Evolutionary conservation across 2,329 filamentous ascomycete genomes (phyloP).

Genomic region (Phoma sp.): DNA sequence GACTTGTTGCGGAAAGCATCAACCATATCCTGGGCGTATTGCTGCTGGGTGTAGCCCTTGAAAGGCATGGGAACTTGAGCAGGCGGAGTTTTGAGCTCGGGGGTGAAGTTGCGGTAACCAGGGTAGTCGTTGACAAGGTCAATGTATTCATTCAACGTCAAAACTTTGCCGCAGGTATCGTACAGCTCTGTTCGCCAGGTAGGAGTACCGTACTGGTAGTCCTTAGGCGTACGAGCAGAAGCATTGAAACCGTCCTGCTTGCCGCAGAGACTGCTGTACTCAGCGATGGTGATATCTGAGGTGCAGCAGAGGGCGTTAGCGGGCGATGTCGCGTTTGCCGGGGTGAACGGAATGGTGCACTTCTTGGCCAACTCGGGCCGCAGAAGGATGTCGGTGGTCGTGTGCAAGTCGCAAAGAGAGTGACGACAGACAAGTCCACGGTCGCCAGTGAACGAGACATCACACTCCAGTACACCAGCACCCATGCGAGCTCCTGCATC

Average conservation of each 20-base stretch:
- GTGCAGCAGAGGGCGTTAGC: slow-evolving; percentile 30
- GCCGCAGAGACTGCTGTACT: slow-evolving; percentile 26
- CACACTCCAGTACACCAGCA: slow-evolving; percentile 71
- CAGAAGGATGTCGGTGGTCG: slow-evolving; percentile 71
- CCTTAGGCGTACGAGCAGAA: slow-evolving; percentile 62
- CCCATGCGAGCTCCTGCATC: slow-evolving; percentile 72
- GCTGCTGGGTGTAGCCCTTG: slow-evolving; percentile 67
- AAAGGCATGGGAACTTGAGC: slow-evolving; percentile 71
- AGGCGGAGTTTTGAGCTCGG: slow-evolving; percentile 68
- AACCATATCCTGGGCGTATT: slow-evolving; percentile 68
- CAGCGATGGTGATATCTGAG: slow-evolving; percentile 27
- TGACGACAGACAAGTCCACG: slow-evolving; percentile 72
- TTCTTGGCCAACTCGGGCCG: slow-evolving; percentile 69
- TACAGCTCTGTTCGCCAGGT: slow-evolving; percentile 70
- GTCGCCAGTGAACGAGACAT: slow-evolving; percentile 72
- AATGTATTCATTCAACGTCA: slow-evolving; percentile 68
- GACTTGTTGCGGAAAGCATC: slow-evolving; percentile 47
- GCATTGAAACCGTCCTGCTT: slow-evolving; percentile 63
- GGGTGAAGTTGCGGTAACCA: slow-evolving; percentile 66
- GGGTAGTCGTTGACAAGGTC: slow-evolving; percentile 60
- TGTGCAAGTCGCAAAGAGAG: slow-evolving; percentile 72
- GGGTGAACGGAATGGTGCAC: slow-evolving; percentile 68
- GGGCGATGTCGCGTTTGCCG: slow-evolving; percentile 50
- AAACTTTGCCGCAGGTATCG: slow-evolving; percentile 64
- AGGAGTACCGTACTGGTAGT: slow-evolving; percentile 64